Evolutionary conservation across 768 basidiomycete species (phyloP).

Genomic region (Cystofilobasidium macerans): DNA sequence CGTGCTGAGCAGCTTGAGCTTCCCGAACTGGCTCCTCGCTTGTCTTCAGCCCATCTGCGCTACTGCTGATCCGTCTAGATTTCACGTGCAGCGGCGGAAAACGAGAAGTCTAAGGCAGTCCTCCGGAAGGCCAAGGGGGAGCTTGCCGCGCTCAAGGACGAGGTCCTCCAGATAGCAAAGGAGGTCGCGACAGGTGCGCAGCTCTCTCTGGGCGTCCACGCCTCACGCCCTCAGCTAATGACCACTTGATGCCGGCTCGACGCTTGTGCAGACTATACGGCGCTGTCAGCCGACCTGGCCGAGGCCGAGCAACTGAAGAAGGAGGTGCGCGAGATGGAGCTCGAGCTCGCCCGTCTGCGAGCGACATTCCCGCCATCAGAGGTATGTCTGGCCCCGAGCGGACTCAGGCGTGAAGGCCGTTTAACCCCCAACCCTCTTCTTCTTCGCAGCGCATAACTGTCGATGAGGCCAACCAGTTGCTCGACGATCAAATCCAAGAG

Average conservation of each 20-base stretch:
- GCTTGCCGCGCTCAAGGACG: constrained; percentile 49
- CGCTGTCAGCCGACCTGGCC: constrained; percentile 26
- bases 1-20: constrained; percentile 13
- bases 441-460: constrained; percentile 56
- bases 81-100: constrained; percentile 50
- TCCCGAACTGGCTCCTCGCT: no score
- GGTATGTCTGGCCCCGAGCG: constrained; percentile 20
- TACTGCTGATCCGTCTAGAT: neutral
- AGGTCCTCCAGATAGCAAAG: constrained; percentile 54
- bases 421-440: neutral
- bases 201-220: constrained; percentile 15
- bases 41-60: no score
- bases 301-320: constrained; percentile 33
- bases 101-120: constrained; percentile 46
- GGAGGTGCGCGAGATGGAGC: constrained; percentile 68
- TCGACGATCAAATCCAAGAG: constrained; percentile 62
- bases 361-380: constrained; percentile 58
- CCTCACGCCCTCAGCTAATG: no score
- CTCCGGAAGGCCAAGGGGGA: constrained; percentile 56
- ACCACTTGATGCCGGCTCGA: no score
- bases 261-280: constrained; percentile 28
- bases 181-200: constrained; percentile 35
- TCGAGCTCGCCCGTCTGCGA: constrained; percentile 65
- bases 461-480: constrained; percentile 57
- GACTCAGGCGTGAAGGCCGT: neutral